Percentiles rank a stretch among this genome's conserved stretches.
phyloP scores from a whole-genome alignment of 768 basidiomycete species.

The Fomitopsis serialis region DNA sequence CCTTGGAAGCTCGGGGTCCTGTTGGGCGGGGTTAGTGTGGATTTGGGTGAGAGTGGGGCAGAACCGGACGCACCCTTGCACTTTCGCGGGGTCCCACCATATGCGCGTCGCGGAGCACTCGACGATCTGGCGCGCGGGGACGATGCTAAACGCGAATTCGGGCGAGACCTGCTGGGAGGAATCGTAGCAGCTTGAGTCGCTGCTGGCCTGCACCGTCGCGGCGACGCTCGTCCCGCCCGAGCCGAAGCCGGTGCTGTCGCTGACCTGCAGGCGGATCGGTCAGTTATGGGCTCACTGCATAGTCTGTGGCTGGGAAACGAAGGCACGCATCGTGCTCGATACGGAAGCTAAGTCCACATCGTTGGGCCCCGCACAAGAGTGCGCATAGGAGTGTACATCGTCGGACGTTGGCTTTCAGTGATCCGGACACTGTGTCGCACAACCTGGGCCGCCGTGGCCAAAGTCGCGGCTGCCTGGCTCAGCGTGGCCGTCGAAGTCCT shows the following conservation, averaged over 20 bases:
- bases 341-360: too few relatives aligned
- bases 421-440: too few relatives aligned
- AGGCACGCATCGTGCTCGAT: not conserved
- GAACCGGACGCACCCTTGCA: conserved; percentile 43
- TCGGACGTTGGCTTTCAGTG: too few relatives aligned
- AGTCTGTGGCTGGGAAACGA: not conserved
- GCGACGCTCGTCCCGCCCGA: conserved; percentile 71
- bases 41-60: not conserved
- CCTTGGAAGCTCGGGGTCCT: conserved; percentile 63
- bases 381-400: too few relatives aligned
- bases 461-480: too few relatives aligned
- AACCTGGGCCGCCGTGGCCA: too few relatives aligned
- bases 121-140: conserved; percentile 57
- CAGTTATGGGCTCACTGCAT: not conserved
- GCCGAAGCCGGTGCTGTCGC: conserved; percentile 57
- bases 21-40: not conserved
- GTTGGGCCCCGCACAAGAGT: too few relatives aligned
- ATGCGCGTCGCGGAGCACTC: conserved; percentile 61
- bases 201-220: conserved; percentile 46
- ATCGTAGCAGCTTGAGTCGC: conserved; percentile 58
- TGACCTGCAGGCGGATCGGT: conserved; percentile 35
- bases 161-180: conserved; percentile 40
- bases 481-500: too few relatives aligned
- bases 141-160: conserved; percentile 53
- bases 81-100: conserved; percentile 52